Base-by-base conservation (phyloP, 2,329 filamentous ascomycete genomes). In the Leptoxyphium fumago region DNA sequence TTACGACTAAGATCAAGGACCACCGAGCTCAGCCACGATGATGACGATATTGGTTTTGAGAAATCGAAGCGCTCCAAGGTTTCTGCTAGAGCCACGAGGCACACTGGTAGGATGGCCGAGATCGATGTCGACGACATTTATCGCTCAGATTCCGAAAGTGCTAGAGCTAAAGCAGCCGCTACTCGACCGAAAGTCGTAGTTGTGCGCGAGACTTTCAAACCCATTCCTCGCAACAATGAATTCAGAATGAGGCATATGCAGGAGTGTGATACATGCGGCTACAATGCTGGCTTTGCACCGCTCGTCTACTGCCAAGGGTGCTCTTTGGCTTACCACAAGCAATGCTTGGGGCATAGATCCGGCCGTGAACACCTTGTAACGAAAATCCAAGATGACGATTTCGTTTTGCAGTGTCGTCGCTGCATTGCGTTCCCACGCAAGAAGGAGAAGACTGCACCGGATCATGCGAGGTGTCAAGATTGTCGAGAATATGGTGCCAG, bases 221-320 rank as follows among this genome's bases (percentile, higher is more conserved):
- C 70, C 1, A 56, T 85, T 1, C 64, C 77, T 1, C 63, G 69
- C 3, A 71, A 78, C 11, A 75, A 81, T 34, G 64, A 72, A 2
- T 98, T 98, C 61, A 72, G 73, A 43, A 66, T 70, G 17, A 73
- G 75, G 10, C 91, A 98, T 61, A 75, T 73, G 40, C 68, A 74
- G 36, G 68, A 66, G 7, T 98, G 91, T 60, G 80, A 84, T 51
- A 73, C 77, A 2, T 98, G 91, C 57, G 72, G 73, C 8, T 66
- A 73, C 40, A 67, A 71, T 17, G 61, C 65, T 1, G 72, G 69
- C 45, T 81, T 79, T 56, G 86, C 84, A 1, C 69, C 75, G 34
- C 68, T 98, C 18, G 73, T 98, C 29, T 80, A 81, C 56, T 98
- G 91, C 53, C 93, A 98, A 64, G 91, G 91, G 28, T 98, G 91